Percentiles rank a stretch among this genome's conserved stretches.
Evolutionary conservation across 331 rosid species (phyloP).

Genomic region (Acacia pycnantha): DNA sequence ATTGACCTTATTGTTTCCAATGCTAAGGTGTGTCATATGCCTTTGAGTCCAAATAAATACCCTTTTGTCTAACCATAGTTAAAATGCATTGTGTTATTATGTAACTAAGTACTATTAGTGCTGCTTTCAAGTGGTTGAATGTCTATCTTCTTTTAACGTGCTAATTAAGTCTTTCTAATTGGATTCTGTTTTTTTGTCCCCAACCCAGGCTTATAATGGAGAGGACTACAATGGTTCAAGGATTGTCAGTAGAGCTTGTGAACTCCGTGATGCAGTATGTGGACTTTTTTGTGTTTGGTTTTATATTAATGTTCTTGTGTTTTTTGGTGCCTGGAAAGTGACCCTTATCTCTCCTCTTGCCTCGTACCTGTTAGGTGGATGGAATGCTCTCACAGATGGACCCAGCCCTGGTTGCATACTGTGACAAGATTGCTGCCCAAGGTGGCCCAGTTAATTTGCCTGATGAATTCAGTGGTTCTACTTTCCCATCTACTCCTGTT

Average conservation of each 20-base stretch:
- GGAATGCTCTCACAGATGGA: constrained; percentile 99
- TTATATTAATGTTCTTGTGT: constrained; percentile 23
- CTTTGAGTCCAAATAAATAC: background rate
- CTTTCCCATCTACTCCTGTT: constrained; percentile 75
- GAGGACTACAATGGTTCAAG: constrained; percentile 92
- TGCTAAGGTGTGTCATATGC: constrained; percentile 62
- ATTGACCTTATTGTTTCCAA: constrained; percentile 87
- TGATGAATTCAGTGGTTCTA: constrained; percentile 61
- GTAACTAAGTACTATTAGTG: background rate
- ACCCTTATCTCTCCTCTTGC: background rate
- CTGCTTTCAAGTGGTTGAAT: background rate
- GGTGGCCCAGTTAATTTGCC: constrained; percentile 85
- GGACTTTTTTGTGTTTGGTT: constrained; percentile 21
- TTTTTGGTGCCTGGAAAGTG: constrained; percentile 17
- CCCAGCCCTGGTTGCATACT: constrained; percentile 77
- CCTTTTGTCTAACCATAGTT: background rate
- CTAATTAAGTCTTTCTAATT: constrained; percentile 19
- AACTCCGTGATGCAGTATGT: constrained; percentile 89
- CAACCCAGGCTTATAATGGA: constrained; percentile 82
- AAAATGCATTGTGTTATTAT: background rate
- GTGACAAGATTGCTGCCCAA: constrained; percentile 85
- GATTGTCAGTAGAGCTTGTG: constrained; percentile 93
- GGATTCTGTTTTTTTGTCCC: constrained; percentile 28
- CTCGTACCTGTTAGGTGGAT: constrained; percentile 56
- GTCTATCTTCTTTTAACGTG: constrained; percentile 1